Conservation (phyloP, 2,329 filamentous ascomycete genomes). For the Claviceps monticola region DNA sequence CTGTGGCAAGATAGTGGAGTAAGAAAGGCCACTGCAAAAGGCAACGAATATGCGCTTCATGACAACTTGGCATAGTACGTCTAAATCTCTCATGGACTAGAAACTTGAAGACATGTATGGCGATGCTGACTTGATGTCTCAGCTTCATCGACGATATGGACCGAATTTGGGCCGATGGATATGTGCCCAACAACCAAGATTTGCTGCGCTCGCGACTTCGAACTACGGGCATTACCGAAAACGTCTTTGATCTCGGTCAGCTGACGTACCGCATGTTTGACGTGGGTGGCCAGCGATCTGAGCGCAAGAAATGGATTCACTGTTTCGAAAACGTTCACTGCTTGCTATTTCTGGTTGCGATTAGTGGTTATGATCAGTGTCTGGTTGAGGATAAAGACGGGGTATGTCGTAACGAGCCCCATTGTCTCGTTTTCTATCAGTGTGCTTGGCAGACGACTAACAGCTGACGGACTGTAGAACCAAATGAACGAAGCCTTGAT, state of each 20-base stretch:
- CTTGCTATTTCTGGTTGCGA: slow-evolving; percentile 82
- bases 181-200: slow-evolving; percentile 85
- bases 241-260: slow-evolving; percentile 88
- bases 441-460: not conserved
- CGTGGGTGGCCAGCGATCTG: slow-evolving; percentile 86
- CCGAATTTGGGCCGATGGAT: slow-evolving; percentile 60
- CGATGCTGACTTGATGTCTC: slow-evolving; percentile 4
- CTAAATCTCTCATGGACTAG: not conserved
- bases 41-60: slow-evolving; percentile 92
- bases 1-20: slow-evolving; percentile 79
- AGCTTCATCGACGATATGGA: slow-evolving; percentile 78
- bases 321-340: slow-evolving; percentile 94
- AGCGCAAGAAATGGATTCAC: slow-evolving; percentile 99
- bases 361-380: slow-evolving; percentile 94
- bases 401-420: slow-evolving; percentile 37
- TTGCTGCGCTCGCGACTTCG: slow-evolving; percentile 92
- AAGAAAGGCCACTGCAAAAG: slow-evolving; percentile 75
- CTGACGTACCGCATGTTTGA: slow-evolving; percentile 97
- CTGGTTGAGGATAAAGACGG: slow-evolving; percentile 93
- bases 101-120: not conserved
- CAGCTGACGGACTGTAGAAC: slow-evolving; percentile 39
- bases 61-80: slow-evolving; percentile 89
- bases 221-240: slow-evolving; percentile 95
- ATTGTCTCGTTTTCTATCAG: not conserved
- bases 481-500: slow-evolving; percentile 86